These are phyloP conservation scores for Forsythia suspensa DNA, from an alignment of 257 asterid genomes.

Conservation along the genomic window DNA sequence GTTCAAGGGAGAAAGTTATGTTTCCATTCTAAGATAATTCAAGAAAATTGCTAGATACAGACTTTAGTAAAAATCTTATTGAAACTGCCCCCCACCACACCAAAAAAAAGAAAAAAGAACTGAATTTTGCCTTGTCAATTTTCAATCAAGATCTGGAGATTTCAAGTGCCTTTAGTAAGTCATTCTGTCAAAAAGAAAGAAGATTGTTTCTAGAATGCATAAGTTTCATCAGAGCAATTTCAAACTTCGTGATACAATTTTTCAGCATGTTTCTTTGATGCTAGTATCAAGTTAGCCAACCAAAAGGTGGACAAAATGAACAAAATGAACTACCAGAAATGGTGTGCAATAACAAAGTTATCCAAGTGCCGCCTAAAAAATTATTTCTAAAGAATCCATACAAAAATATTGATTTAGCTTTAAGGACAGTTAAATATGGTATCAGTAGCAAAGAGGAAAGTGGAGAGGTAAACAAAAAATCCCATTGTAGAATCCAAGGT, in stretches of 20 bases:
- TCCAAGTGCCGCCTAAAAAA: background rate
- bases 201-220: constrained; percentile 8
- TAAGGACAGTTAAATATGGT: background rate
- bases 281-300: background rate
- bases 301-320: background rate
- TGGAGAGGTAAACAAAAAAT: background rate
- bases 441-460: background rate
- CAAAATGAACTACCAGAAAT: background rate
- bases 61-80: background rate
- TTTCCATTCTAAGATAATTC: background rate
- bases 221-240: constrained; percentile 5
- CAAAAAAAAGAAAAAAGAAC: background rate
- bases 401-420: background rate
- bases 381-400: background rate
- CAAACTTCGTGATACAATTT: background rate
- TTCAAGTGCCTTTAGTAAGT: background rate
- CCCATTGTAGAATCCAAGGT: background rate
- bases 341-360: background rate
- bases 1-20: background rate
- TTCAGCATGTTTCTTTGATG: background rate
- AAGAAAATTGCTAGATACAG: background rate
- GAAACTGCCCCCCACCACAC: background rate
- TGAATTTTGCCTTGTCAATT: background rate
- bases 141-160: background rate
- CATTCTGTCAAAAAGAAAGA: background rate